Conservation (phyloP, 768 basidiomycete genomes). For the Tulasnella sp. region DNA sequence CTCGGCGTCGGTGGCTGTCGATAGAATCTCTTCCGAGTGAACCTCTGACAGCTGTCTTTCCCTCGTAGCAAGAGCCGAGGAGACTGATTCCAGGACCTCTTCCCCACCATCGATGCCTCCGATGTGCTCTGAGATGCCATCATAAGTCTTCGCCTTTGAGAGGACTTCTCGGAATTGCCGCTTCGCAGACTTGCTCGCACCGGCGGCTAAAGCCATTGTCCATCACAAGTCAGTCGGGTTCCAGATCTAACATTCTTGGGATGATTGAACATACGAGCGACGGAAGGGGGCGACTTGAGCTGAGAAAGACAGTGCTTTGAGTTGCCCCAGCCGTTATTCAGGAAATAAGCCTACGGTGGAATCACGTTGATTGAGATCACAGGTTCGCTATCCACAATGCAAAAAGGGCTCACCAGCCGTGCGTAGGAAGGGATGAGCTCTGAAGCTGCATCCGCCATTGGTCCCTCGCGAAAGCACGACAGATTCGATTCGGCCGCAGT, state of each 20-base stretch:
- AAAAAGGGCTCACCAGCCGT: conserved; percentile 44
- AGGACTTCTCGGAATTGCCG: conserved; percentile 44
- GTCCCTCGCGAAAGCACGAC: conserved; percentile 64
- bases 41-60: background rate
- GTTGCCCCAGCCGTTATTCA: conserved; percentile 67
- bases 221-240: background rate
- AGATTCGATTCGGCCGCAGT: conserved; percentile 91
- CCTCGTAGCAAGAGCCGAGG: background rate
- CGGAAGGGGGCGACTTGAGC: conserved; percentile 49
- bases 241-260: conserved; percentile 27
- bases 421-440: conserved; percentile 63
- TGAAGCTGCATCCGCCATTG: conserved; percentile 55
- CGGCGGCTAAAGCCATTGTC: conserved; percentile 6
- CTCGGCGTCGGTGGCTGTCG: too few species aligned
- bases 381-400: conserved; percentile 15
- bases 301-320: conserved; percentile 83
- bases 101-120: conserved; percentile 11
- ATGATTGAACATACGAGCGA: conserved; percentile 6
- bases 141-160: conserved; percentile 48
- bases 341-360: conserved; percentile 49
- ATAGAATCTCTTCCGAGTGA: too few species aligned
- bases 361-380: background rate
- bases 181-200: conserved; percentile 46
- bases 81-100: conserved; percentile 3
- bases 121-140: conserved; percentile 4